Base-by-base conservation (phyloP, 768 basidiomycete species). In the Pulveroboletus frians region DNA sequence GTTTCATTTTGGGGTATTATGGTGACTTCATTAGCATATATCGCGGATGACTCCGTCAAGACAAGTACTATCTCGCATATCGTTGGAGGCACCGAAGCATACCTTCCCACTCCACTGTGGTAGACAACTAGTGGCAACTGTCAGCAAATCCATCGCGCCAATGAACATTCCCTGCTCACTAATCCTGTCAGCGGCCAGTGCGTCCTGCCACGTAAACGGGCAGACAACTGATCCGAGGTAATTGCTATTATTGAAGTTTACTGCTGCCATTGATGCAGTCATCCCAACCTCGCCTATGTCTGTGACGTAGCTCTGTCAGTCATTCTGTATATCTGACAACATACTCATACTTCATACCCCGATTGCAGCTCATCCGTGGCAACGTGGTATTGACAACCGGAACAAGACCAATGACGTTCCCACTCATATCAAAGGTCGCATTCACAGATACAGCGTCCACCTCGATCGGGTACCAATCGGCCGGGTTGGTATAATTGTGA, bases 11-110 rank as follows among this genome's bases (percentile, higher is more conserved):
- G 41, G 9, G n/a, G 9, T 18, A 8, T 11, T 2, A 21, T 2
- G 29, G 20, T 18, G 14, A 21, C 29, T 3, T 30, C 6, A 18
- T 30, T 20, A 4, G 35, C 41, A 3, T 52, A 52, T 11, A 6
- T 15, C 36, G 43, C 51, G 14, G 51, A 42, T 17, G 47, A 43
- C 36, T 9, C 8, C 9, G 40, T 52, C 14, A 43, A 9, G 14
- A 52, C 27, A 20, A 23, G 51, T 3, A 7, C 21, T n/a, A 52
- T 52, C 35, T 42, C 36, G 40, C 51, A 52, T 5, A 49, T 47
- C 7, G 47, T 52, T 2, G 51, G 51, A 7, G 46, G 41, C 13
- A 52, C 6, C 1, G 17, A 43, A 6, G 17, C 29, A 7, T 52
- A 52, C 31, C 31, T 43, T 17, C 51, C 51, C 14, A 46, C 38